Evolutionary conservation across 805 yeast species (phyloP), one percentile per base, ranked within the genome.

Genomic region (Ogataea allantospora): DNA sequence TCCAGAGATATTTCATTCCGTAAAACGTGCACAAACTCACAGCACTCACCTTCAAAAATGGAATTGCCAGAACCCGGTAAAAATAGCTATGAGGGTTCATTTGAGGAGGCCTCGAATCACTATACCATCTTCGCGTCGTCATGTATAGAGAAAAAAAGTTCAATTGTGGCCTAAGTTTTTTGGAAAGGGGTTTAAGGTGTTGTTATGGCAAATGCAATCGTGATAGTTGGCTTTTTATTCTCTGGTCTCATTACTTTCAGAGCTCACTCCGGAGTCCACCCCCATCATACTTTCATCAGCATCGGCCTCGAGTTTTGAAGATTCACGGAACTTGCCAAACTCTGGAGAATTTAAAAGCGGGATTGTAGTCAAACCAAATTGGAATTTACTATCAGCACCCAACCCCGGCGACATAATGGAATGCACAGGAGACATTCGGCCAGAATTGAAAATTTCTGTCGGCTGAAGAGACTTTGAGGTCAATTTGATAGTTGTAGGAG

Each of bases 21-120:
- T 71, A 76, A 44, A 70, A 77, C 0, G 78, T 68, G 2, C 58
- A 67, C 34, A 73, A 62, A 5, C 77, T 68, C 6, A 72, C 38
- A 0, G 58, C 59, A 22, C 75, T 54, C 12, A 73, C 67, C 43
- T 71, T 75, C 4, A 66, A 39, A 30, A 71, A 61, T 1, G 81
- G 80, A 16, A 52, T 58, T 1, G 70, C 73, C 47, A 72, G 68
- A 24, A 66, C 67, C 42, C 67, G 61, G 48, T 76, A 77, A 51
- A 77, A 71, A 23, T 55, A 51, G 2, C 48, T 36, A 38, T 59
- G 63, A 18, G 64, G 60, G 27, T 57, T 58, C 40, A 51, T 16
- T 28, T 38, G 37, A 13, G 44, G 37, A 12, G 13, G 27, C 15
- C 12, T 24, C 15, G 13, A 12, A 24, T 24, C 7, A 29, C 30